A percentile compares a stretch with the other conserved stretches of the same genome.
These are phyloP conservation scores for Aphanomyces euteiches DNA, from an alignment of 352 stramenopile species.

Conservation along the genomic window DNA sequence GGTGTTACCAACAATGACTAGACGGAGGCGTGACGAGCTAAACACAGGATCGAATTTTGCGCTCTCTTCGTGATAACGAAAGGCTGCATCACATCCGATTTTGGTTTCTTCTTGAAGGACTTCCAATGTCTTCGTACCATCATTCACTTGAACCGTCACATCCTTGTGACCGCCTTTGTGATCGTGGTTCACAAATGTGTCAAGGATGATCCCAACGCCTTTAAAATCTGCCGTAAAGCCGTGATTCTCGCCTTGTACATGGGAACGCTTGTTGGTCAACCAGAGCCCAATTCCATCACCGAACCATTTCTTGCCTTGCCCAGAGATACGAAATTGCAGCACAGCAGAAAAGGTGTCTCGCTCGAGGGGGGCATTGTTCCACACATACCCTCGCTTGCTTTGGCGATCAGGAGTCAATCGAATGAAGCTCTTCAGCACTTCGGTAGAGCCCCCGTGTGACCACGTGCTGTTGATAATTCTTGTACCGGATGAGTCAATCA, in stretches of 20 bases:
- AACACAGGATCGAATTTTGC: conserved; percentile 73
- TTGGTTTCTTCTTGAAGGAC: conserved; percentile 63
- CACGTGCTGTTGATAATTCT: conserved; percentile 76
- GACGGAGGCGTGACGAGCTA: conserved; percentile 74
- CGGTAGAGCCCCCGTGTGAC: conserved; percentile 62
- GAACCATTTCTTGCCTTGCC: conserved; percentile 77
- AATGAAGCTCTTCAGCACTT: conserved; percentile 84
- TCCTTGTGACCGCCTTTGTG: conserved; percentile 83
- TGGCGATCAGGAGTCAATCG: conserved; percentile 84
- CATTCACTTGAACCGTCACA: conserved; percentile 75
- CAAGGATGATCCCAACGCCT: conserved; percentile 71
- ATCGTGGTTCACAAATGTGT: conserved; percentile 83
- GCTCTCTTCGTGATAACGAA: conserved; percentile 78
- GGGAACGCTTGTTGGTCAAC: conserved; percentile 63
- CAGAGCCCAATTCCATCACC: conserved; percentile 80
- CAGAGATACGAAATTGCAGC: conserved; percentile 79
- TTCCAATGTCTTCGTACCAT: conserved; percentile 66
- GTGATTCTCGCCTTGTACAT: conserved; percentile 60
- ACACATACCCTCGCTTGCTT: conserved; percentile 80
- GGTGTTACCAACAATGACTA: conserved; percentile 59
- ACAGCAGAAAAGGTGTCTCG: conserved; percentile 59
- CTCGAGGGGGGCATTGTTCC: conserved; percentile 53
- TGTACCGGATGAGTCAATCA: conserved; percentile 52
- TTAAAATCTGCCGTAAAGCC: conserved; percentile 75
- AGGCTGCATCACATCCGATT: conserved; percentile 64